Percentiles rank a stretch among this genome's conserved stretches.
phyloP scores from a whole-genome alignment of 2,329 filamentous ascomycete species.

The Sporothrix brunneoviolacea region DNA sequence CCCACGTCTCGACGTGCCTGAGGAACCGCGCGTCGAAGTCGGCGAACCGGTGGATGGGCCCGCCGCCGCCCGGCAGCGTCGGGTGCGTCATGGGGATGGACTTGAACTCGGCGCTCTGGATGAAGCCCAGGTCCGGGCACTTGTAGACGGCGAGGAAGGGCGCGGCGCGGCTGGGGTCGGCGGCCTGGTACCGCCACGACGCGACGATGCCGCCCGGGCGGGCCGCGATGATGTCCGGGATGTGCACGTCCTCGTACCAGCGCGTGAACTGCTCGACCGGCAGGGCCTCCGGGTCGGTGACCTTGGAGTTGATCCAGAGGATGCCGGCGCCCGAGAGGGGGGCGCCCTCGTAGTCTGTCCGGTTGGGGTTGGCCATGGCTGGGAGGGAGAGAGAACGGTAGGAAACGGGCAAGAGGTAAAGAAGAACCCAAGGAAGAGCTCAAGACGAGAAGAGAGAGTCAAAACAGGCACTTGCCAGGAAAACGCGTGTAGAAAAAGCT shows the following conservation, averaged over 20 bases:
- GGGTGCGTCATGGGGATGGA: slow-evolving; percentile 10
- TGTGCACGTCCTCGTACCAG: slow-evolving; percentile 20
- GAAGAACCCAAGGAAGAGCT: background rate
- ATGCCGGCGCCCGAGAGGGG: slow-evolving; percentile 10
- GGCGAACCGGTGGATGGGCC: slow-evolving; percentile 1
- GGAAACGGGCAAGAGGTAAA: background rate
- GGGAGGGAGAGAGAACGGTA: background rate
- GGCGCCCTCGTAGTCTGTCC: slow-evolving; percentile 1
- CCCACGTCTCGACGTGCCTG: slow-evolving; percentile 4
- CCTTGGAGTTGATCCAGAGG: slow-evolving; percentile 14
- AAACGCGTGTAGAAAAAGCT: too few relatives aligned
- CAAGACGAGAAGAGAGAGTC: too few relatives aligned
- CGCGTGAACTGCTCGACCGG: slow-evolving; percentile 10
- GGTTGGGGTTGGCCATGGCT: slow-evolving; percentile 10
- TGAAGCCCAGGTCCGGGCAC: slow-evolving; percentile 6
- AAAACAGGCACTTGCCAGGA: too few relatives aligned
- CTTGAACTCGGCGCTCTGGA: slow-evolving; percentile 6
- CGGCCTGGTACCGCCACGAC: slow-evolving; percentile 17
- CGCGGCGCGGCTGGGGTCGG: slow-evolving; percentile 5
- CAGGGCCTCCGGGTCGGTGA: slow-evolving; percentile 5
- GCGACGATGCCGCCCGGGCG: slow-evolving; percentile 16
- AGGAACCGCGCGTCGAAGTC: slow-evolving; percentile 6
- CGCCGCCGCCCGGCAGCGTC: slow-evolving; percentile 1
- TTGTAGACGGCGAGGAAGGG: slow-evolving; percentile 19
- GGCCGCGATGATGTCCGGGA: slow-evolving; percentile 20